Conservation (phyloP, 208 protist species). For the Acanthamoeba rhysodes region DNA sequence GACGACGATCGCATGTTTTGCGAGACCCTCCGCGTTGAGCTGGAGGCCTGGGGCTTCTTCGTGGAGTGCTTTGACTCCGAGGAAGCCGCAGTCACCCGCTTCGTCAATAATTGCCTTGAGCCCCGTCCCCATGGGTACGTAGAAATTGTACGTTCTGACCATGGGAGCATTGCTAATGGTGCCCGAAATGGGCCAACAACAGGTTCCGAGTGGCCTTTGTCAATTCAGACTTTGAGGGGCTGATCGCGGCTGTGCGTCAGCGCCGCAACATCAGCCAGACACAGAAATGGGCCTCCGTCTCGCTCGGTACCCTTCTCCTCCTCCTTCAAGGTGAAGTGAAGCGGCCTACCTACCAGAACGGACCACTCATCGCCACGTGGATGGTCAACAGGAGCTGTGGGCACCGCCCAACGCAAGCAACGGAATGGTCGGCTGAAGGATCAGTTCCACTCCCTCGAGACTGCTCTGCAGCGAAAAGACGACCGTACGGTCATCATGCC, state of each 20-base stretch:
- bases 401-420: background rate
- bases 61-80: conserved; percentile 46
- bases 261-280: conserved; percentile 35
- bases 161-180: background rate
- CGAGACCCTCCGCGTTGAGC: conserved; percentile 53
- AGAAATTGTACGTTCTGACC: no score
- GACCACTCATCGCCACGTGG: background rate
- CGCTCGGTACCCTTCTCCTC: background rate
- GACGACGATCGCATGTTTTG: conserved; percentile 61
- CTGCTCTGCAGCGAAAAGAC: conserved; percentile 19
- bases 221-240: conserved; percentile 38
- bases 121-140: background rate
- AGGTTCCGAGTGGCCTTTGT: conserved; percentile 45
- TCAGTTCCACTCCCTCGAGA: conserved; percentile 59
- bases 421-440: background rate
- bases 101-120: conserved; percentile 14
- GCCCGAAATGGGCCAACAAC: background rate
- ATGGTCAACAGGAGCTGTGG: background rate
- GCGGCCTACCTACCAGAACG: no score
- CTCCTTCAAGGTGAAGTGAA: background rate
- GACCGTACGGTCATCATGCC: background rate
- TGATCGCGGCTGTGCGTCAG: conserved; percentile 46
- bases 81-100: background rate
- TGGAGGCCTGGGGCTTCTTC: conserved; percentile 49
- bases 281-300: conserved; percentile 37